Conservation (phyloP, 306 rosid genomes). For the Quercus parvula region DNA sequence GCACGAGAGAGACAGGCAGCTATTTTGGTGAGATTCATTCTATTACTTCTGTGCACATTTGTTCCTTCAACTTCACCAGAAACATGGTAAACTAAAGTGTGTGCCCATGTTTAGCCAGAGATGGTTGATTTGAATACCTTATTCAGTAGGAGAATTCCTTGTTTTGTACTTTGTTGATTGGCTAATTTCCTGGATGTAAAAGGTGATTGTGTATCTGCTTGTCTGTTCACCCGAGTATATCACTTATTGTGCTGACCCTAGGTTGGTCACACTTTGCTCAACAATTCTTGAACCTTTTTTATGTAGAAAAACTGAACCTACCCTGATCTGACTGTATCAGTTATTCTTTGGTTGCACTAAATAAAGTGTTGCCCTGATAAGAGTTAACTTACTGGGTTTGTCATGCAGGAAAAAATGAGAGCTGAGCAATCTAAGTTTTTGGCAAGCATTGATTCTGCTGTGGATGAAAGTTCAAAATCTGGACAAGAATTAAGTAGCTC, state of each 20-base stretch:
- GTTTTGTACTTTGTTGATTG: neutral
- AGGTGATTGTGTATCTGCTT: constrained; percentile 13
- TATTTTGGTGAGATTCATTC: constrained; percentile 51
- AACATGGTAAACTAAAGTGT: neutral
- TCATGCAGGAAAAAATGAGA: constrained; percentile 81
- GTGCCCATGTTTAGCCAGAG: neutral
- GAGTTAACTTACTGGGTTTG: constrained; percentile 15
- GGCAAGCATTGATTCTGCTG: constrained; percentile 60
- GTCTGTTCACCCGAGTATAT: neutral
- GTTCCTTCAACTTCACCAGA: neutral
- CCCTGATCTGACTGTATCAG: neutral
- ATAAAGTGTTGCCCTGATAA: constrained; percentile 17
- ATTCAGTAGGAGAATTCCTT: neutral
- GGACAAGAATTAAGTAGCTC: constrained; percentile 40
- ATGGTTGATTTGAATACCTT: neutral
- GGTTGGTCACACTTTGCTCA: constrained; percentile 10
- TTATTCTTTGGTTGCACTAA: constrained; percentile 2
- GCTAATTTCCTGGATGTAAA: constrained; percentile 10
- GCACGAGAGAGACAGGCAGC: constrained; percentile 98
- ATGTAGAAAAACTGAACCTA: neutral
- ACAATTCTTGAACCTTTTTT: neutral
- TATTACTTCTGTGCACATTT: constrained; percentile 7
- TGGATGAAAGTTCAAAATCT: constrained; percentile 54
- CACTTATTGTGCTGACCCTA: neutral
- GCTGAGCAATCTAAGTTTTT: constrained; percentile 83